Base-by-base conservation (phyloP, 495 filamentous ascomycete species). In the Penicillium pancosmium region DNA sequence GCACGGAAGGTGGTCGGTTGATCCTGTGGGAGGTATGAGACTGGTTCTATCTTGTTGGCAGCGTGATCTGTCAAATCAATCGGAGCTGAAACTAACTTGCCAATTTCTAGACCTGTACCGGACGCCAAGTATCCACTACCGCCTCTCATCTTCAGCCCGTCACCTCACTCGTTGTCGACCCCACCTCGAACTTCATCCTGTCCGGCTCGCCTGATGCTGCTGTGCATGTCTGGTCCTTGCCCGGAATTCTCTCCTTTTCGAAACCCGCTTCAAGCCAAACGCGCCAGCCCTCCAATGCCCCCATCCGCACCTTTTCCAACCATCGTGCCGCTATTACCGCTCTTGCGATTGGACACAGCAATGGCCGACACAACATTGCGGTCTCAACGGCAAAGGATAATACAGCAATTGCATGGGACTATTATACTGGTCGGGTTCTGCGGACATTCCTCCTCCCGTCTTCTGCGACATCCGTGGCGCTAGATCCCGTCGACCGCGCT, bases 191-290 rank as follows among this genome's bases (percentile, higher is more conserved):
- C 62, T 90, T 94, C 70, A 77, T 97, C 51, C 80, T 97, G 23
- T 93, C 92, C 3, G 94, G 91, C 40, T 96, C 93, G 9, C 79
- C 88, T 58, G 94, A 98, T 70, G 91, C 93, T 13, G 92, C 88
- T 65, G 81, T 97, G 51, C 88, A 95, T 71, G 85, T 97, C 54
- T 98, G 94, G 94, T 91, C 91, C 6, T 65, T 97, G 18, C 77
- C 86, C 2, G 76, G 81, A 35, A 80, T 98, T 9, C 79, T 97
- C 8, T 88, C 86, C 5, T 88, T 88, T 67, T 77, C 83, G 4
- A 73, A 76, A 54, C 63, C 76, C 59, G 59, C 72, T 31, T 57
- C 64, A 41, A 56, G 72, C 55, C 67, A 69, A 13, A 62, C 74
- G 58, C 72, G 68, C 50, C 74, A 77, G 64, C 63, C 65, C 16